These are phyloP conservation scores for Tuber umbilicatum DNA, from an alignment of 495 filamentous ascomycete species.

Conservation along the genomic window DNA sequence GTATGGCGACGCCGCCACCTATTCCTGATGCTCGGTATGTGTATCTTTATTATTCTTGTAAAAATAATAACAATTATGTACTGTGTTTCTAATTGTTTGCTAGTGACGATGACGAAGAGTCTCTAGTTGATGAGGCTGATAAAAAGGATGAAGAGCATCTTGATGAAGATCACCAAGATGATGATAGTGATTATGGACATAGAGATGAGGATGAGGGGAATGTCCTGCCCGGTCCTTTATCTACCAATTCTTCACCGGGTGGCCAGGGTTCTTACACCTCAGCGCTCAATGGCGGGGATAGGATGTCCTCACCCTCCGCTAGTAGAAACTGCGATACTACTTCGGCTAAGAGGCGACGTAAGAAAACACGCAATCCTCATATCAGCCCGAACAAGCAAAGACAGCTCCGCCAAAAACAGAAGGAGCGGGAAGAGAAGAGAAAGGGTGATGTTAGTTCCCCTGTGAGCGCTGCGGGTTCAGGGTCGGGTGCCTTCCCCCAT, in stretches of 20 bases:
- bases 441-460: conserved; percentile 24
- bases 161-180: neutral
- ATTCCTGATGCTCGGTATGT: neutral
- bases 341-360: conserved; percentile 29
- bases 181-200: conserved; percentile 1
- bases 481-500: conserved; percentile 9
- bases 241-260: neutral
- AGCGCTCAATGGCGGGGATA: neutral
- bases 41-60: neutral
- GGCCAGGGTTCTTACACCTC: neutral
- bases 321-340: conserved; percentile 25
- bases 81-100: neutral
- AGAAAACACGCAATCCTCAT: conserved; percentile 34
- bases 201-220: neutral
- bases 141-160: conserved; percentile 2
- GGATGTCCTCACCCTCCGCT: conserved; percentile 15
- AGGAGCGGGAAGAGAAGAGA: conserved; percentile 31
- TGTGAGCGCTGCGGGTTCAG: conserved; percentile 17
- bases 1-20: neutral
- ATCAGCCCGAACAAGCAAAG: conserved; percentile 29
- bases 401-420: conserved; percentile 31
- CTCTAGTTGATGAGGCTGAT: neutral
- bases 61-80: neutral
- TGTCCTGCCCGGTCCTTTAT: neutral
- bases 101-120: neutral